Base-by-base conservation (phyloP, 2,329 filamentous ascomycete genomes). In the Cadophora gregata region DNA sequence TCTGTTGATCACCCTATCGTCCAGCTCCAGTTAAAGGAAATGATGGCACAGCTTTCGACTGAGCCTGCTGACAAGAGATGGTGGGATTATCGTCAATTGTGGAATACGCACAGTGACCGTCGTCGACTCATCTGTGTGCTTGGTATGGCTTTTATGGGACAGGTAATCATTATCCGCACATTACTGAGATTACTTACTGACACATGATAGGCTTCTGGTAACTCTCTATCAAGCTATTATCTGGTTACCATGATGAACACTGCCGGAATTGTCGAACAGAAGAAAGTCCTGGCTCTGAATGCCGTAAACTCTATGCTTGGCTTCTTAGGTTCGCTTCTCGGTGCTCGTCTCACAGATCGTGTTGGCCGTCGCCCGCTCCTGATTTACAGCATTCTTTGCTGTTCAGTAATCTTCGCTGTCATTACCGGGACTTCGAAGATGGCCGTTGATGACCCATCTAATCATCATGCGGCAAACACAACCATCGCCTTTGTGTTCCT, bases 371-470 rank as follows among this genome's bases (percentile, higher is more conserved):
- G 76, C 1, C 72, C 74, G 0, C 77, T 87, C 8, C 75, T 87
- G 14, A 74, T 87, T 3, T 81, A 79, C 73, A 80, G 80, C 4
- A 83, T 81, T 48, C 73, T 83, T 12, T 83, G 81, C 68, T 80
- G 79, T 60, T 82, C 81, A 0, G 70, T 78, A 67, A 84, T 82
- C 72, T 84, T 85, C 59, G 81, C 81, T 42, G 76, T 83, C 70
- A 81, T 85, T 60, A 84, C 82, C 0, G 82, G 81, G 1, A 84
- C 82, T 0, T 81, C 79, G 68, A 84, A 83, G 70, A 58, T 81
- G 47, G 59, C 68, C 6, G 62, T 61, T 2, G 55, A 66, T 24
- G 24, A 62, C 38, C 45, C 25, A 14, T 61, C 9, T 21, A 71
- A 75, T 27, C 59, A 64, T 0, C 70, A 77, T 0, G 80, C 81